Base-by-base conservation (phyloP, 2,329 filamentous ascomycete species). In the Simplicillium aogashimaense region DNA sequence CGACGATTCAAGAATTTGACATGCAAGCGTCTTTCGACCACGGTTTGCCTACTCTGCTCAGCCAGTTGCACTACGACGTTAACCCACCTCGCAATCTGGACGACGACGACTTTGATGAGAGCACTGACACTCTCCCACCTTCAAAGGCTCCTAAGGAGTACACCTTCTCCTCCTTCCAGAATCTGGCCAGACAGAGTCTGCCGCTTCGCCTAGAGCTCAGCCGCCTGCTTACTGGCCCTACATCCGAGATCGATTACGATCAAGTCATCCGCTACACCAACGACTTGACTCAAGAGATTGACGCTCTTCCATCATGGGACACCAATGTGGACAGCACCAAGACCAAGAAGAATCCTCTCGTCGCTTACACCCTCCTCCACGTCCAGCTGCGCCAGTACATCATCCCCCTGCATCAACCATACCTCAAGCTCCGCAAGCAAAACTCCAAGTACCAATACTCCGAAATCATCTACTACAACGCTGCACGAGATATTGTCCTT, bases 371-470 rank as follows among this genome's bases (percentile, higher is more conserved):
- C 0, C 56, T 79, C 15, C 58, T 80, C 11, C 75, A 78, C 51
- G 69, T 80, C 39, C 74, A 80, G 49, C 63, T 80, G 38, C 63
- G 72, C 25, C 74, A 78, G 51, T 79, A 77, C 56, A 76, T 79
- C 43, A 73, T 79, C 45, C 73, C 74, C 1, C 61, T 80, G 7
- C 74, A 78, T 50, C 73, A 78, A 45, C 73, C 74, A 1, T 79
- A 74, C 52, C 63, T 80, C 25, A 76, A 75, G 50, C 65, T 77
- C 39, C 69, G 74, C 47, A 73, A 73, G 57, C 64, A 67, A 45
- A 75, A 77, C 55, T 74, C 74, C 41, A 75, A 75, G 47, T 78
- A 77, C 51, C 75, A 78, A 49, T 74, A 75, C 50, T 77, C 75
- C 2, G 75, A 79, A 47, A 74, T 77, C 43, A 70, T 78, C 36